phyloP scores from a whole-genome alignment of 2,329 filamentous ascomycete species.

The Fusarium buxicola region DNA sequence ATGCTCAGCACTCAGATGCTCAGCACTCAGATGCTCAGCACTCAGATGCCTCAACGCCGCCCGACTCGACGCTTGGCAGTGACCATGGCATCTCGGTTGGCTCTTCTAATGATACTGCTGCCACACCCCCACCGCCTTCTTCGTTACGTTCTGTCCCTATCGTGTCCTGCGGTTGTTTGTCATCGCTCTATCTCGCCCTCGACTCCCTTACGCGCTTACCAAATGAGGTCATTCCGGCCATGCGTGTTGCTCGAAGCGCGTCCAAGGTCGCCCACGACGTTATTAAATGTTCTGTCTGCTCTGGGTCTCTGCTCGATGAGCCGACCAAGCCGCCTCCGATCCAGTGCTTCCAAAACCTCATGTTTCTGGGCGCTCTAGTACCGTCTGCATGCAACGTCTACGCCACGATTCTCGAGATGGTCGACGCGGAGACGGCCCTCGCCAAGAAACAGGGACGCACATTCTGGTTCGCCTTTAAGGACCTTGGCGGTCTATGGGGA shows the following conservation, averaged over 20 bases:
- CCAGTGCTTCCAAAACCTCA: slow-evolving; percentile 67
- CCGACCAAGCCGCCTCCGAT: slow-evolving; percentile 54
- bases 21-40: too few relatives aligned
- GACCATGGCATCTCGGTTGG: slow-evolving; percentile 37
- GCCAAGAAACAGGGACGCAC: slow-evolving; percentile 57
- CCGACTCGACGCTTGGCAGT: slow-evolving; percentile 34
- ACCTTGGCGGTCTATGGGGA: slow-evolving; percentile 64
- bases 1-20: too few relatives aligned
- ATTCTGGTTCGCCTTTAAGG: slow-evolving; percentile 58
- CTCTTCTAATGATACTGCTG: slow-evolving; percentile 27
- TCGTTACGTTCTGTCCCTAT: slow-evolving; percentile 44
- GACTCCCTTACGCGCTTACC: slow-evolving; percentile 62
- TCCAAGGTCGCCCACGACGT: slow-evolving; percentile 62
- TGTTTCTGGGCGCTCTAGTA: slow-evolving; percentile 68
- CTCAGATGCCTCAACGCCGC: slow-evolving; percentile 38
- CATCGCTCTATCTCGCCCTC: slow-evolving; percentile 62
- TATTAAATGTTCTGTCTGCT: slow-evolving; percentile 64
- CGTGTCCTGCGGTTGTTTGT: slow-evolving; percentile 60
- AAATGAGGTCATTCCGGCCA: slow-evolving; percentile 57
- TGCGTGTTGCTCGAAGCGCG: slow-evolving; percentile 61
- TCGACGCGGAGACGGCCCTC: slow-evolving; percentile 62
- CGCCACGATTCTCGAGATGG: slow-evolving; percentile 63
- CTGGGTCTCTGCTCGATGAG: slow-evolving; percentile 52
- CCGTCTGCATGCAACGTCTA: slow-evolving; percentile 70
- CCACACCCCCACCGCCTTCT: slow-evolving; percentile 14